Evolutionary conservation across 352 stramenopile species (phyloP), one percentile per base, ranked within the genome.

Genomic region (Phytophthora macrochlamydospora): DNA sequence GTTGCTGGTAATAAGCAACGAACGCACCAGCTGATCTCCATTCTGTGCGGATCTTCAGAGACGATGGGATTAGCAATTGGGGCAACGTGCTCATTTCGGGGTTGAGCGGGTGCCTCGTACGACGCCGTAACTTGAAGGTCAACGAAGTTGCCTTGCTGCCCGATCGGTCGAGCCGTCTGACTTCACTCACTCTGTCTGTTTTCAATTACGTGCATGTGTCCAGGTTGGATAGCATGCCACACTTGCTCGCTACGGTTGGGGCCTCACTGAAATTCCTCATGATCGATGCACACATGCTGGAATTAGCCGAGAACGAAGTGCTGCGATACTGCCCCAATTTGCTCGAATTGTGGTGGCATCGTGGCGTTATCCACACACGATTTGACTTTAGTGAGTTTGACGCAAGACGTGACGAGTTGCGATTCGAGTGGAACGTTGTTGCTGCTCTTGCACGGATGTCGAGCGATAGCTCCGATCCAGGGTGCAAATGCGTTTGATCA

Each of bases 11-110:
- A 9, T 66, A 42, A 38, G 43, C 29, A 32, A 32, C 54, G 51
- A 67, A 67, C 31, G 18, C 18, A 24, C 18, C 18, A 24, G 18
- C 18, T 24, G 18, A 24, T 24, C 18, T 66, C 14, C 51, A 52
- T 50, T 40, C 6, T 40, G 6, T 40, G 6, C 35, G 35, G 6
- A 40, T 40, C 35, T 6, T 40, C 9, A 40, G 35, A 40, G 35
- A 63, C 35, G 48, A 64, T 48, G 54, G 49, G 12, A 50, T 30
- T 24, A 63, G 40, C 45, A 38, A 59, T 2, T 38, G 43, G 33
- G 62, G 63, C 18, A 55, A 69, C 49, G 38, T 69, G 9, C 24
- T 69, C 13, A 51, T 69, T 18, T 54, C 53, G 49, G 62, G 62
- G 0, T 63, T 69, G 32, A 48, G 54, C 12, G 38, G 60, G 7